Percentiles rank a stretch among this genome's conserved stretches.
phyloP scores from a whole-genome alignment of 257 asterid genomes.

The Ballota nigra region DNA sequence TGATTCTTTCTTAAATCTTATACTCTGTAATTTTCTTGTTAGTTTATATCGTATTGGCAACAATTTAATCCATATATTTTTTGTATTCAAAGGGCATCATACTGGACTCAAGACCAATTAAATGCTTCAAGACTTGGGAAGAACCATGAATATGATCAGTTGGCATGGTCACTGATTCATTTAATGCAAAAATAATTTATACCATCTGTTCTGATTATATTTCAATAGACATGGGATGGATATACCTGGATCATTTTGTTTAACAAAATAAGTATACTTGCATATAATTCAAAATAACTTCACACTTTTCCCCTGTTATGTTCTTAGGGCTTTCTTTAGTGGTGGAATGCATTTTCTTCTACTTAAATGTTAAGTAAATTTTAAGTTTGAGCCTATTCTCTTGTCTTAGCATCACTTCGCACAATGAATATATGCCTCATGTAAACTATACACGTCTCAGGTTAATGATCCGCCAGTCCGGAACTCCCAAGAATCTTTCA shows the following conservation, averaged over 20 bases:
- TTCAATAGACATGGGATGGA: neutral
- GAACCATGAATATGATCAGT: neutral
- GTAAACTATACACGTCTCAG: conserved; percentile 13
- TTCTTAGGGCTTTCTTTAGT: neutral
- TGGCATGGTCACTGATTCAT: neutral
- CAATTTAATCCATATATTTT: neutral
- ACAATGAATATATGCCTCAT: neutral
- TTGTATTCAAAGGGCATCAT: neutral
- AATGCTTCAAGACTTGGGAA: neutral
- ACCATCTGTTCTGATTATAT: neutral
- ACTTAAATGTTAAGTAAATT: neutral
- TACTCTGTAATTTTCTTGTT: neutral
- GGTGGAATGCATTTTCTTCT: neutral
- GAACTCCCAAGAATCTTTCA: conserved; percentile 86
- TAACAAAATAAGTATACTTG: neutral
- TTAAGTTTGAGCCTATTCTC: neutral
- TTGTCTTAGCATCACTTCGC: neutral
- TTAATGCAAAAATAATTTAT: neutral
- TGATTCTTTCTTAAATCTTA: neutral
- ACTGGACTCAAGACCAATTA: neutral
- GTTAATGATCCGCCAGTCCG: conserved; percentile 57
- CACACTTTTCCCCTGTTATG: neutral
- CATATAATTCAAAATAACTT: neutral
- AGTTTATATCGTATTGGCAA: neutral
- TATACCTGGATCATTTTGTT: neutral